Evolutionary conservation across 176 grass and related monocot genomes (phyloP).

Genomic region (Oryza meridionalis): DNA sequence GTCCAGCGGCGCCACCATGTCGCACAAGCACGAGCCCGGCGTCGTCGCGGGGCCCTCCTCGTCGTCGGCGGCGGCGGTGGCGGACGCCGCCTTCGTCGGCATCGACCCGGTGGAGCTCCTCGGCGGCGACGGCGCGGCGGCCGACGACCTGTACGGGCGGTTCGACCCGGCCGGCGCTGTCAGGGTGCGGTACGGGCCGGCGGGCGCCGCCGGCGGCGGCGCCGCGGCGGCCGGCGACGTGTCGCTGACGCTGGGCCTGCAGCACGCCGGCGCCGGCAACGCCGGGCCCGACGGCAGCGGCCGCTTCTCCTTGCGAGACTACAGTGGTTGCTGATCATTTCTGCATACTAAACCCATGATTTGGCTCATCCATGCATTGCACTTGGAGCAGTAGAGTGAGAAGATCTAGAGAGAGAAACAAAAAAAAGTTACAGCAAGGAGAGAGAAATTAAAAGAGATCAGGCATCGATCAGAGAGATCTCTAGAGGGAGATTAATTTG

Average conservation of each 20-base stretch:
- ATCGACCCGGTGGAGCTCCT: constrained; percentile 68
- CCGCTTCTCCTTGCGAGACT: constrained; percentile 90
- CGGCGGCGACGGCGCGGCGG: constrained; percentile 43
- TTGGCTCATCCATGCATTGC: constrained; percentile 48
- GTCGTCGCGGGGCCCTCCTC: constrained; percentile 33
- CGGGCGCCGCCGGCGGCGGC: constrained; percentile 18
- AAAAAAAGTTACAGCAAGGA: constrained; percentile 9
- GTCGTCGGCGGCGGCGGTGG: constrained; percentile 18
- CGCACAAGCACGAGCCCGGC: constrained; percentile 62
- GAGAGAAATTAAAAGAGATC: constrained; percentile 24
- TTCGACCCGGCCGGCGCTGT: constrained; percentile 44
- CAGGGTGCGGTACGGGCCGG: constrained; percentile 66
- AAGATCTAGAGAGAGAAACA: constrained; percentile 13
- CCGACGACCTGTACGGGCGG: constrained; percentile 72
- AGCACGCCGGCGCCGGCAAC: constrained; percentile 72
- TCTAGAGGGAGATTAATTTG: constrained; percentile 19
- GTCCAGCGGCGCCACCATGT: constrained; percentile 34
- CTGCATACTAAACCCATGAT: constrained; percentile 35
- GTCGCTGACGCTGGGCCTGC: constrained; percentile 90
- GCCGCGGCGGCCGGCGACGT: constrained; percentile 61
- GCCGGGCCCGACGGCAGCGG: constrained; percentile 59
- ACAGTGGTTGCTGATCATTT: constrained; percentile 62
- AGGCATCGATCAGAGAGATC: not conserved
- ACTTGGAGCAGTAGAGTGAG: constrained; percentile 34
- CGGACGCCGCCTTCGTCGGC: constrained; percentile 48